A percentile compares a stretch with the other conserved stretches of the same genome.
These are phyloP conservation scores for Pleodorina starrii DNA, from an alignment of 139 green algal genomes.

Conservation along the genomic window DNA sequence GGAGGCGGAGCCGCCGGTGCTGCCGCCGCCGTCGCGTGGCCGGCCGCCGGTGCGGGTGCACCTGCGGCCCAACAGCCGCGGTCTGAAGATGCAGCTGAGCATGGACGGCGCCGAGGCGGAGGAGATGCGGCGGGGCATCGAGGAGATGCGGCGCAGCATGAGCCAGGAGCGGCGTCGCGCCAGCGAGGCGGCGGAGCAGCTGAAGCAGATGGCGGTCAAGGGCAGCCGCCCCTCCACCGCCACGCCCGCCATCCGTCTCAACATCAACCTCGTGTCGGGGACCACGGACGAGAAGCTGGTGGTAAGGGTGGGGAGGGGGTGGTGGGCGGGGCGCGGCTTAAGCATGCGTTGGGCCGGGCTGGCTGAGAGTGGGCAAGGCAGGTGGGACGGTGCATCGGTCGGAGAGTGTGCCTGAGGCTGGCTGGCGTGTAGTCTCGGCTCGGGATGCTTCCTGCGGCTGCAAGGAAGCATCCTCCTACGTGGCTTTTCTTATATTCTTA, in stretches of 20 bases:
- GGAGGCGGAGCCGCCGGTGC: neutral
- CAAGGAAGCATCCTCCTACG: too few relatives aligned
- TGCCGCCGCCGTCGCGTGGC: neutral
- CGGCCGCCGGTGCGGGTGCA: slow-evolving; percentile 32
- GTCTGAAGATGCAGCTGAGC: neutral
- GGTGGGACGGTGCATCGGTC: too few relatives aligned
- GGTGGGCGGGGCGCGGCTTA: too few relatives aligned
- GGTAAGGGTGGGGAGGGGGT: too few relatives aligned
- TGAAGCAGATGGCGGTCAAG: slow-evolving; percentile 6
- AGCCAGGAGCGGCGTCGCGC: neutral
- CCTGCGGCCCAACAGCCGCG: slow-evolving; percentile 19
- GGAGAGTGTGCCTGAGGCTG: too few relatives aligned
- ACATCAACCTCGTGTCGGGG: slow-evolving; percentile 30
- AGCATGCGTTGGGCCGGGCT: too few relatives aligned
- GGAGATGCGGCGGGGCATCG: slow-evolving; percentile 22
- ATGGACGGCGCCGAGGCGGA: slow-evolving; percentile 9
- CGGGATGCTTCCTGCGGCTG: too few relatives aligned
- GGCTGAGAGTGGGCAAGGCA: too few relatives aligned
- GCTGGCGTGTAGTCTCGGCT: too few relatives aligned
- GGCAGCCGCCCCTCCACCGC: slow-evolving; percentile 26
- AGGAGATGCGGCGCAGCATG: slow-evolving; percentile 30
- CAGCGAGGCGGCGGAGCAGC: slow-evolving; percentile 11
- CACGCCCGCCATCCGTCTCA: slow-evolving; percentile 41
- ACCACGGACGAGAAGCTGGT: slow-evolving; percentile 22
- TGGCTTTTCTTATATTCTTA: too few relatives aligned